A percentile compares a stretch with the other conserved stretches of the same genome.
phyloP scores from a whole-genome alignment of 345 rosid genomes.

The Aquilaria yunnanensis region DNA sequence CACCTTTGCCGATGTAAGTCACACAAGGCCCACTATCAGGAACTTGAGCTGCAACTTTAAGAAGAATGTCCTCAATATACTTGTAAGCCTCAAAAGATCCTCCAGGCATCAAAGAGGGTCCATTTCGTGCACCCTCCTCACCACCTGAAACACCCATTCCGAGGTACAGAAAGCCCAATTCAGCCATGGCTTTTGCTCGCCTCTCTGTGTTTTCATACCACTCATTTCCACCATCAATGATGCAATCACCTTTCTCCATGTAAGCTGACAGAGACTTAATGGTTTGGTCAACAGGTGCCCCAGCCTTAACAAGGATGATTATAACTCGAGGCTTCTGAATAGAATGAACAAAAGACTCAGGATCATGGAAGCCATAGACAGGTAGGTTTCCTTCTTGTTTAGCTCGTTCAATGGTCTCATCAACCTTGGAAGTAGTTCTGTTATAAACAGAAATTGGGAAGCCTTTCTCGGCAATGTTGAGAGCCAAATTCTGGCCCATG shows the following conservation, averaged over 20 bases:
- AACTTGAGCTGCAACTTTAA: conserved; percentile 97
- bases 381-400: conserved; percentile 81
- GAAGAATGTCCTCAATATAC: conserved; percentile 78
- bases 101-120: conserved; percentile 96
- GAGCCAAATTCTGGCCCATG: conserved; percentile 95
- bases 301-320: conserved; percentile 96
- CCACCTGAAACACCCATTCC: conserved; percentile 99
- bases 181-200: conserved; percentile 70
- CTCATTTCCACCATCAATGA: conserved; percentile 93
- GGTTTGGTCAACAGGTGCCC: conserved; percentile 82
- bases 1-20: conserved; percentile 84
- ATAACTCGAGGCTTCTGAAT: conserved; percentile 90
- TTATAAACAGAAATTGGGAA: conserved; percentile 95
- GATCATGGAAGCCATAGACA: conserved; percentile 76
- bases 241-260: conserved; percentile 91
- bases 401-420: conserved; percentile 88
- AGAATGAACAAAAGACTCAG: conserved; percentile 70
- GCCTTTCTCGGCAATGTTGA: conserved; percentile 92
- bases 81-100: conserved; percentile 84
- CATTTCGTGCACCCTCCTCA: conserved; percentile 94
- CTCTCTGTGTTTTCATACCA: conserved; percentile 99
- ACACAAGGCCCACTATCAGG: conserved; percentile 91
- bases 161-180: conserved; percentile 73
- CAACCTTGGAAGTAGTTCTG: conserved; percentile 82
- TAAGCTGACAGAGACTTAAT: conserved; percentile 74